Base-by-base conservation (phyloP, 257 asterid species). In the Voacanga thouarsii region DNA sequence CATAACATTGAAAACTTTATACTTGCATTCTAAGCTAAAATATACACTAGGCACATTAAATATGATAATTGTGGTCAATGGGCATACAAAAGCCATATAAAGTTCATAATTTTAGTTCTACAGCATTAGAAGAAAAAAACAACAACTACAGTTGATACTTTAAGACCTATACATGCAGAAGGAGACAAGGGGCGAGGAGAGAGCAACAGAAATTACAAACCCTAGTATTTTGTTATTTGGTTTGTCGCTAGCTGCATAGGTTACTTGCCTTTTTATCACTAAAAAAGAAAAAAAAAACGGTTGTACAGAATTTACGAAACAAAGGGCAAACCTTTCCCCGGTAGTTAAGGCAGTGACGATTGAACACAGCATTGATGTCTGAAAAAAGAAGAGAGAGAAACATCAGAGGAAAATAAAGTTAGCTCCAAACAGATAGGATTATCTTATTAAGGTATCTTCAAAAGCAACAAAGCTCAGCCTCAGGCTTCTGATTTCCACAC, bases 301-400 rank as follows among this genome's bases (percentile, higher is more conserved):
- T 7, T 2, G 8, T 24, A 43, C 19, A 14, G 76, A 47, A 33
- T 59, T 37, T 70, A 44, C 64, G 26, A 80, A 74, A 56, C 59
- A 23, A 79, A 75, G 80, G 69, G 60, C 96, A 78, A 65, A 95
- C 98, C 99, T 93, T 93, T 86, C 99, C 98, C n/a, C 78, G 84
- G 79, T 90, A 89, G 81, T 93, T 95, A 80, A 91, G 84, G 86
- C 99, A 95, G 56, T 87, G 94, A 78, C 81, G 94, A 84, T 90
- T 90, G 88, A 93, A 93, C 82, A 91, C 64, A 5, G 96, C 91
- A 77, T 89, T 90, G 84, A 93, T 79, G 81, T 95, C 99, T 93
- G 94, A 79, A 87, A 78, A n/a, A 84, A 80, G 57, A 76, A 64
- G 44, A 44, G 77, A 73, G 72, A 63, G 41, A 61, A 37, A 63